These are phyloP conservation scores for Phytophthora hybrid DNA, from an alignment of 352 stramenopile species.

Conservation along the genomic window DNA sequence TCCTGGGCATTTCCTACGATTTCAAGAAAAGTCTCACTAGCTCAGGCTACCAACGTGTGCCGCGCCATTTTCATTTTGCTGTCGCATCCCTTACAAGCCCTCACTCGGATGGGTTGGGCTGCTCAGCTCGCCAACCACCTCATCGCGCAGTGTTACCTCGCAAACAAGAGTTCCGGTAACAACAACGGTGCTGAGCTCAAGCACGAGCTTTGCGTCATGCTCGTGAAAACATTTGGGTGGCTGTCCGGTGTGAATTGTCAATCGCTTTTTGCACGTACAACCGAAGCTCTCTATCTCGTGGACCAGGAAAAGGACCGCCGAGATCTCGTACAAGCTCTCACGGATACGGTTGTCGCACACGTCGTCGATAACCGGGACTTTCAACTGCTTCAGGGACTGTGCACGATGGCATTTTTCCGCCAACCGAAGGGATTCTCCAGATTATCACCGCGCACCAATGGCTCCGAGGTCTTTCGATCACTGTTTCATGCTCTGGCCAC, in stretches of 20 bases:
- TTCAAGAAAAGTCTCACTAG: conserved; percentile 55
- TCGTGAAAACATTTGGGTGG: conserved; percentile 69
- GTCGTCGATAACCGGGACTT: conserved; percentile 55
- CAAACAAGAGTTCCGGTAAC: conserved; percentile 41
- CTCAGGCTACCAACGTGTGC: conserved; percentile 59
- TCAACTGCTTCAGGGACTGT: conserved; percentile 63
- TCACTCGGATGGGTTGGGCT: conserved; percentile 58
- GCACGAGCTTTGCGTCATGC: conserved; percentile 67
- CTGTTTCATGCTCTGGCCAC: conserved; percentile 59
- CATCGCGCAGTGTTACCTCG: conserved; percentile 69
- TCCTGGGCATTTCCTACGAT: conserved; percentile 67
- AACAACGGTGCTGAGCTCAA: conserved; percentile 40
- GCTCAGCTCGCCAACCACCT: conserved; percentile 58
- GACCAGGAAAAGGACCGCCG: conserved; percentile 67
- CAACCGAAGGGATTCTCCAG: conserved; percentile 44
- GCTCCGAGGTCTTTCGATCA: conserved; percentile 54
- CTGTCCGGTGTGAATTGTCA: conserved; percentile 55
- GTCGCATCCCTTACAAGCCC: conserved; percentile 65
- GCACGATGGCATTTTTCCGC: conserved; percentile 53
- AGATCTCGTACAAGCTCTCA: conserved; percentile 53
- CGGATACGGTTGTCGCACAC: conserved; percentile 48
- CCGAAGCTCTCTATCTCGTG: conserved; percentile 70
- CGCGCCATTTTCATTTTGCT: conserved; percentile 75
- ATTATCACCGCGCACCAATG: conserved; percentile 47
- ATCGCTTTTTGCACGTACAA: conserved; percentile 56